Conservation (phyloP, 2,329 filamentous ascomycete genomes). For the Botrytis paeoniae region DNA sequence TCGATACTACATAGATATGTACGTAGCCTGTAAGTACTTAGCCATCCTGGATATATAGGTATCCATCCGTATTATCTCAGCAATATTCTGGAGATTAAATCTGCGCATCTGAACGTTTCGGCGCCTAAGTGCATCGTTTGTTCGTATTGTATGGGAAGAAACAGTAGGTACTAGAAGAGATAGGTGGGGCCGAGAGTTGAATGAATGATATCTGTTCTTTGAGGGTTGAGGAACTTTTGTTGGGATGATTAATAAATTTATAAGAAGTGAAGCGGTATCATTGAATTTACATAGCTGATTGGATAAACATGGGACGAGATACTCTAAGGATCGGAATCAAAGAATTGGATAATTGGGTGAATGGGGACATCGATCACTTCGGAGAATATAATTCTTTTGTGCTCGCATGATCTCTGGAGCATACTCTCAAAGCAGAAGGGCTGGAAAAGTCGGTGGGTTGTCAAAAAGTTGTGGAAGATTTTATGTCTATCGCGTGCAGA, state of each 20-base stretch:
- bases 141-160: neutral
- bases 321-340: neutral
- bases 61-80: neutral
- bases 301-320: neutral
- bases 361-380: neutral
- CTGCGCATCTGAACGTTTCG: neutral
- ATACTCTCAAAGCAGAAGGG: neutral
- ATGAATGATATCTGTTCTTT: neutral
- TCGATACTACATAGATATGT: neutral
- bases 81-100: neutral
- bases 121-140: neutral
- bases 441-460: conserved; percentile 5
- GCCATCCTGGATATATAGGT: neutral
- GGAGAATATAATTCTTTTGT: neutral
- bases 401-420: neutral
- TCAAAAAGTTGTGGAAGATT: neutral
- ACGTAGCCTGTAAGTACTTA: neutral
- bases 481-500: neutral
- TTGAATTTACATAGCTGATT: neutral
- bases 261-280: neutral
- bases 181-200: neutral
- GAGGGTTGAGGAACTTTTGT: neutral
- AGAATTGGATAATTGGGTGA: neutral
- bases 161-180: neutral
- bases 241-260: neutral